These are phyloP conservation scores for Hortiboletus campestris DNA, from an alignment of 768 basidiomycete genomes.

Conservation along the genomic window DNA sequence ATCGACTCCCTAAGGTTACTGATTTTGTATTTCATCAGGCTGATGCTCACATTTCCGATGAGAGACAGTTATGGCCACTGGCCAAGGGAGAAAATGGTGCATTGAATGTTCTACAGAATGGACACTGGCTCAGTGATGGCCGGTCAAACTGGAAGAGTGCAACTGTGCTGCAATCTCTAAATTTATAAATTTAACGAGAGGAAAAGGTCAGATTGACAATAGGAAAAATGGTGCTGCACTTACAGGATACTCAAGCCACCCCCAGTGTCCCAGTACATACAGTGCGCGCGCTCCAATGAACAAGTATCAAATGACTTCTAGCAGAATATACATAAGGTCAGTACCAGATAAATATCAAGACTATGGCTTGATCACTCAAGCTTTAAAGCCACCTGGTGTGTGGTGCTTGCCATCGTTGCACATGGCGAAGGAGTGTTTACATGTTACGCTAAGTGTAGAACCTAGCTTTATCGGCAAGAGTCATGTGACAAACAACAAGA, in stretches of 20 bases:
- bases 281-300: background rate
- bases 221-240: background rate
- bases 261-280: background rate
- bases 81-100: background rate
- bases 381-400: background rate
- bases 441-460: too few relatives aligned
- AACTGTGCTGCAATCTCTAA: background rate
- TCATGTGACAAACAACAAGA: too few relatives aligned
- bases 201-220: background rate
- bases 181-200: background rate
- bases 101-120: background rate
- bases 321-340: background rate
- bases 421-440: too few relatives aligned
- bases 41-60: conserved; percentile 63
- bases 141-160: background rate
- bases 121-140: background rate
- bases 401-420: conserved; percentile 11
- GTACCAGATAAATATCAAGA: background rate
- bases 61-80: conserved; percentile 55
- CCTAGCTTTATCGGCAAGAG: too few relatives aligned
- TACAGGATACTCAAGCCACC: background rate
- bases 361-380: background rate
- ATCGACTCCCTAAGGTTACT: conserved; percentile 26
- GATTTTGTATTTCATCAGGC: conserved; percentile 66
- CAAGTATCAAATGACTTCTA: background rate